Conservation (phyloP, 2,329 filamentous ascomycete species). For the Talaromyces sp. region DNA sequence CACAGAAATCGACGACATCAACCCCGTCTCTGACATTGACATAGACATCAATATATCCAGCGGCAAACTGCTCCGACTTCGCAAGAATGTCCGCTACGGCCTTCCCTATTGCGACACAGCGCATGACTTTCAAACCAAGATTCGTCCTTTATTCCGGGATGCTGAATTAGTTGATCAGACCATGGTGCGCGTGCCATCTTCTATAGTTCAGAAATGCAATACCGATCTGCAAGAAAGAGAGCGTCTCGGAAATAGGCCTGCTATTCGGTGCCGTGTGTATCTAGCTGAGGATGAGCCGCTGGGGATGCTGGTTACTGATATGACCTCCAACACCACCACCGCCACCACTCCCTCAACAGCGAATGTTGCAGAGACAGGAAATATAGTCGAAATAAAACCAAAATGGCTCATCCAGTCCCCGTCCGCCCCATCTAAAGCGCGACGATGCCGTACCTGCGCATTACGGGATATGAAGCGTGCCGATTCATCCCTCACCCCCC, state of each 20-base stretch:
- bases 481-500: not conserved
- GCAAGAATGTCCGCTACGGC: constrained; percentile 54
- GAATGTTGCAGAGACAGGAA: constrained; percentile 15
- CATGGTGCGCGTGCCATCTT: constrained; percentile 48
- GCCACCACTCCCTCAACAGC: constrained; percentile 20
- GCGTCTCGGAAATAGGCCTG: constrained; percentile 39
- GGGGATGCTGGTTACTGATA: constrained; percentile 70
- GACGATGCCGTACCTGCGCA: constrained; percentile 73
- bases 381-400: constrained; percentile 66
- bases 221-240: constrained; percentile 51
- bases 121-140: constrained; percentile 38
- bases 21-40: constrained; percentile 11
- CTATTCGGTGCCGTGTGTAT: constrained; percentile 50
- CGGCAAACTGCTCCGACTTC: constrained; percentile 57
- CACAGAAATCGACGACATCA: constrained; percentile 20
- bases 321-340: constrained; percentile 48
- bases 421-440: constrained; percentile 60
- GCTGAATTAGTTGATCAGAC: constrained; percentile 56
- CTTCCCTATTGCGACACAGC: constrained; percentile 50
- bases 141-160: constrained; percentile 54
- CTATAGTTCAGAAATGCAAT: constrained; percentile 51
- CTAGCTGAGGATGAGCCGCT: constrained; percentile 55
- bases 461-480: constrained; percentile 45
- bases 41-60: constrained; percentile 18
- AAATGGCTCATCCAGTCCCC: constrained; percentile 80